Percentiles rank a stretch among this genome's conserved stretches.
Evolutionary conservation across 164 flowering plant species (phyloP).

Genomic region (Aristolochia fimbriata): DNA sequence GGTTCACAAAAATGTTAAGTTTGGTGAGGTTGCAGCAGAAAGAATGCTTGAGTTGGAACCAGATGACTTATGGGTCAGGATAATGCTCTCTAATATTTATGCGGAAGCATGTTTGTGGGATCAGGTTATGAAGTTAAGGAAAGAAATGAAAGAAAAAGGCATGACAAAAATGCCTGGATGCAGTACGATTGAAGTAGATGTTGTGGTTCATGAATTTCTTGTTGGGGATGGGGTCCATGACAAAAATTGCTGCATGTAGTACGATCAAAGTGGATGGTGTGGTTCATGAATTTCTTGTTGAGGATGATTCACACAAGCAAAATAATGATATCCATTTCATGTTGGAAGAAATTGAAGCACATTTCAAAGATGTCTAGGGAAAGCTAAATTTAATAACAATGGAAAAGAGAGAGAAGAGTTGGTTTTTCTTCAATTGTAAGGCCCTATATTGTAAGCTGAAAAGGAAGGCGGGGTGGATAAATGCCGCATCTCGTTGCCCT

Average conservation of each 20-base stretch:
- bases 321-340: too few relatives aligned
- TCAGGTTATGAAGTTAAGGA: neutral
- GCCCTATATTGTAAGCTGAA: too few relatives aligned
- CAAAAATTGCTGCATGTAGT: too few relatives aligned
- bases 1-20: neutral
- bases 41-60: neutral
- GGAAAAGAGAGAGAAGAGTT: too few relatives aligned
- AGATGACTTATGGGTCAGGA: neutral
- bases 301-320: neutral
- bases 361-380: too few relatives aligned
- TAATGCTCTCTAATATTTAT: neutral
- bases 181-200: neutral
- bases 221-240: neutral
- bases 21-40: neutral
- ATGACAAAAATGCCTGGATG: neutral
- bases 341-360: too few relatives aligned
- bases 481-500: too few relatives aligned
- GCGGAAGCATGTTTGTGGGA: neutral
- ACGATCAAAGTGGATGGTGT: neutral
- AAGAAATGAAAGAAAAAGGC: neutral
- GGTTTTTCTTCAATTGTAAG: too few relatives aligned
- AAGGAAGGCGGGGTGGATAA: too few relatives aligned
- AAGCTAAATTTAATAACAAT: too few relatives aligned
- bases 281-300: conserved; percentile 1
- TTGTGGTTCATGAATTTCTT: conserved; percentile 3